Base-by-base conservation (phyloP, 2,329 filamentous ascomycete genomes). In the Allantophomopsis lycopodina region DNA sequence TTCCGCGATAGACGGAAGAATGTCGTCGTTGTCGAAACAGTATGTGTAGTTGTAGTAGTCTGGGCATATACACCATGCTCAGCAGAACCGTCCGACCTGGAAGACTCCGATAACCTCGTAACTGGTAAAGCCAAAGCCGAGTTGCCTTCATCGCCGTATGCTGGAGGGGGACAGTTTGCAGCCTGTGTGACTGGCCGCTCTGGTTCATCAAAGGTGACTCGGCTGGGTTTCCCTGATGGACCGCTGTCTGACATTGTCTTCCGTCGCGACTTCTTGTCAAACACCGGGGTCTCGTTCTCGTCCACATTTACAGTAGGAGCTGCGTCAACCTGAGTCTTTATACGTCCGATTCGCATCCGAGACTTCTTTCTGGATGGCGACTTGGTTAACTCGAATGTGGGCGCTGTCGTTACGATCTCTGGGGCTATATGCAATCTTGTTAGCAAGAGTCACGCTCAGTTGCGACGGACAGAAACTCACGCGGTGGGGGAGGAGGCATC, bases 401-500 rank as follows among this genome's bases (percentile, higher is more conserved):
- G 88, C 13, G 88, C 84, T 10, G 89, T 96, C 37, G 83, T 94
- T 58, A 96, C 91, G 55, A 96, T 96, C 49, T 74, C 67, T 36
- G 76, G 75, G 45, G 75, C 75, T 79, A 50, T 35, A 48, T 36
- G 21, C 16, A 34, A 34, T 15, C 16, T 5, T 34, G 15, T 34
- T 15, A 34, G 32, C 32, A 34, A 34, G 32, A 34, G 6, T 14
- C 32, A 32, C 17, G 38, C 15, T 17, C 33, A 40, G 41, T 28
- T 12, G 23, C 23, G 23, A 28, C 23, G 18, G 23, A 36, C 39
- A 35, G 37, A 3, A 15, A 65, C 52, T 32, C 59, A 57, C 16
- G 61, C 32, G 32, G 23, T 10, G 23, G 32, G 32, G 32, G 16
- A 61, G 62, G 71, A 55, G 65, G 76, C 54, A 73, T 66, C 50